phyloP scores from a whole-genome alignment of 352 stramenopile species.

The Pythium utonaiense region DNA sequence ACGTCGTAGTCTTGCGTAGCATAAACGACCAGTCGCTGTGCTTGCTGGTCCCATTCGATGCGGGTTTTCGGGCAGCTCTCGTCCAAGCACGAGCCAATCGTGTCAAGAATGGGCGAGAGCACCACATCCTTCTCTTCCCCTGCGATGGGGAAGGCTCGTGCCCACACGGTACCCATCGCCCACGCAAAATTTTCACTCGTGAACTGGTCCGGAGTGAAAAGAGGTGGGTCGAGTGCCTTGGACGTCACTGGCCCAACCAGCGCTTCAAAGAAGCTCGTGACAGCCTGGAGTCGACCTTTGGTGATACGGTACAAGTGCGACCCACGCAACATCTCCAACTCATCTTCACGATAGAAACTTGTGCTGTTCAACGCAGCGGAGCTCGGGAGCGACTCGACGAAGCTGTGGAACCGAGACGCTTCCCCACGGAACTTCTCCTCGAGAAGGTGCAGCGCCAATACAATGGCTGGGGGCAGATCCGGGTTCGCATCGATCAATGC shows the following conservation, averaged over 20 bases:
- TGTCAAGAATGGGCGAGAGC: conserved; percentile 26
- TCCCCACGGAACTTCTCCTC: conserved; percentile 24
- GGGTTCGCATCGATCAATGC: conserved; percentile 28
- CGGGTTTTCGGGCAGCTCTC: conserved; percentile 6
- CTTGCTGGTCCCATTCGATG: conserved; percentile 15
- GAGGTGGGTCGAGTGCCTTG: conserved; percentile 21
- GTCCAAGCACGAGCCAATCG: conserved; percentile 24
- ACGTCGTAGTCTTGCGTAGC: conserved; percentile 20
- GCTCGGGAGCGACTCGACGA: conserved; percentile 18
- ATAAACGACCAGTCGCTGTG: conserved; percentile 20
- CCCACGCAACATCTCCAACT: conserved; percentile 21
- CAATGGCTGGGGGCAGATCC: conserved; percentile 19
- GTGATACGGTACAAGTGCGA: conserved; percentile 25
- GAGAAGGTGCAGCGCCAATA: conserved; percentile 24
- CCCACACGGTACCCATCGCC: conserved; percentile 30
- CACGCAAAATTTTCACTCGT: conserved; percentile 27
- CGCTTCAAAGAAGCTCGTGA: conserved; percentile 25
- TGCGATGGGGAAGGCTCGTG: conserved; percentile 18
- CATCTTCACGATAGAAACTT: conserved; percentile 22
- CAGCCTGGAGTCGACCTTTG: conserved; percentile 5
- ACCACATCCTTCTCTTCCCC: conserved; percentile 15
- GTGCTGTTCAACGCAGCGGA: conserved; percentile 18
- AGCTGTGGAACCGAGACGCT: conserved; percentile 18
- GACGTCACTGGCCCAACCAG: conserved; percentile 25
- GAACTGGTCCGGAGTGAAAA: conserved; percentile 26